Conservation (phyloP, 352 stramenopile species). For the Saprolegnia diclina region DNA sequence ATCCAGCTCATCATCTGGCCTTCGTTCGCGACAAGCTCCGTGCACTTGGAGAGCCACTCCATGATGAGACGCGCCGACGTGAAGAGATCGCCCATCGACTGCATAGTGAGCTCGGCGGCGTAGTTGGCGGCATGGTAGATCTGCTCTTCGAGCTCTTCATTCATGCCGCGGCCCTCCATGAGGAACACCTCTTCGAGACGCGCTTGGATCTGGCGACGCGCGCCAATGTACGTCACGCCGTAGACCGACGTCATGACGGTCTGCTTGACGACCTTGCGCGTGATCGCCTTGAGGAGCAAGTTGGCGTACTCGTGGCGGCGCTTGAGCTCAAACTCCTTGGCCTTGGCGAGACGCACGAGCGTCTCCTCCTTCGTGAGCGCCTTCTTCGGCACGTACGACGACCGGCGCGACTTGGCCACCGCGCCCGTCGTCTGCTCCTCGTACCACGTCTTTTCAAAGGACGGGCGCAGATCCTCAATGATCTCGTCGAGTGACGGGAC, state of each 20-base stretch:
- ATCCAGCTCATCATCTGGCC: slow-evolving; percentile 97
- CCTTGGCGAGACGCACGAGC: slow-evolving; percentile 26
- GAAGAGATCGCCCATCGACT: slow-evolving; percentile 96
- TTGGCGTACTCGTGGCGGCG: slow-evolving; percentile 56
- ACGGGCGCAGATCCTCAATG: slow-evolving; percentile 21
- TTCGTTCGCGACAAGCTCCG: slow-evolving; percentile 59
- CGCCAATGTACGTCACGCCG: slow-evolving; percentile 99
- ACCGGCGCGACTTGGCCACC: slow-evolving; percentile 34
- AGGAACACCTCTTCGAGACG: slow-evolving; percentile 91
- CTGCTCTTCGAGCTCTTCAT: slow-evolving; percentile 73
- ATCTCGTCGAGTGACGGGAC: slow-evolving; percentile 33
- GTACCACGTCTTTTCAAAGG: slow-evolving; percentile 4
- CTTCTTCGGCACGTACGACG: slow-evolving; percentile 39
- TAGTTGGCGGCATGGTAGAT: slow-evolving; percentile 89
- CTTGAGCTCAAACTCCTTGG: slow-evolving; percentile 31
- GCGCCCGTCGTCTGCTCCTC: slow-evolving; percentile 23
- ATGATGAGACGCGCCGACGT: slow-evolving; percentile 94
- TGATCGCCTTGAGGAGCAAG: slow-evolving; percentile 71
- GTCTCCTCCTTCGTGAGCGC: slow-evolving; percentile 14
- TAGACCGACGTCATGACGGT: slow-evolving; percentile 99
- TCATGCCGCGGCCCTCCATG: slow-evolving; percentile 68
- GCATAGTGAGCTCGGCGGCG: slow-evolving; percentile 93
- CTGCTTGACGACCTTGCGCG: slow-evolving; percentile 98
- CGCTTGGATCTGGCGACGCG: slow-evolving; percentile 95
- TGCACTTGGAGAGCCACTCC: slow-evolving; percentile 76